Base-by-base conservation (phyloP, 2,329 filamentous ascomycete species). In the Geosmithia morbida region DNA sequence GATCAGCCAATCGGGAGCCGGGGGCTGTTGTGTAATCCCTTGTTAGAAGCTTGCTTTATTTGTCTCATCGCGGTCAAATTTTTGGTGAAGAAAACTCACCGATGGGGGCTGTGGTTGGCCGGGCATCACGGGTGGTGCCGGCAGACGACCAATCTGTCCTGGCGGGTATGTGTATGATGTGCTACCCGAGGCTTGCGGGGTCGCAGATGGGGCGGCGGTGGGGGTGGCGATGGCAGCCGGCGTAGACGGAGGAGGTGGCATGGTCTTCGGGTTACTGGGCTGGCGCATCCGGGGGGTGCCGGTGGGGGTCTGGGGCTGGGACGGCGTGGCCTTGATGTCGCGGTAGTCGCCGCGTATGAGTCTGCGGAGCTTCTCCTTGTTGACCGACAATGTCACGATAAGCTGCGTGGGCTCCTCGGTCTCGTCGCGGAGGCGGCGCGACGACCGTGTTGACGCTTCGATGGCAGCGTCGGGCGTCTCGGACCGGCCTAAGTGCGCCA, bases 1-100 rank as follows among this genome's bases (percentile, higher is more conserved):
- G 49, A 74, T 70, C 48, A 98, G 83, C 92, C 92, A 97, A 48
- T 77, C 71, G n/a, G 90, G 89, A 17, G 88, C 81, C 7, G 85
- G 79, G 49, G 88, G 87, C 87, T 94, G 57, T 33, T 20, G 19
- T 20, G 41, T 26, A 5, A 8, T 26, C 8, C 8, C 22, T 26
- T 4, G 22, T 26, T 26, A 26, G 22, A n/a, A n/a, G n/a, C n/a
- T 26, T 26, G 4, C 22, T 5, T 26, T 26, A 5, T 26, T 8
- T 26, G 4, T 26, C 22, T 8, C 22, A 26, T 26, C 8, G n/a
- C n/a, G n/a, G n/a, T n/a, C n/a, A n/a, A n/a, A n/a, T n/a, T n/a
- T n/a, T n/a, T n/a, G n/a, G 33, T 7, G 18, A 40, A 1, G 33
- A 19, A 17, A 47, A 66, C 80, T 77, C 77, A 88, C 85, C 54